Percentiles rank a stretch among this genome's conserved stretches.
phyloP scores from a whole-genome alignment of 106 monocot genomes.

The Platanthera guangdongensis region DNA sequence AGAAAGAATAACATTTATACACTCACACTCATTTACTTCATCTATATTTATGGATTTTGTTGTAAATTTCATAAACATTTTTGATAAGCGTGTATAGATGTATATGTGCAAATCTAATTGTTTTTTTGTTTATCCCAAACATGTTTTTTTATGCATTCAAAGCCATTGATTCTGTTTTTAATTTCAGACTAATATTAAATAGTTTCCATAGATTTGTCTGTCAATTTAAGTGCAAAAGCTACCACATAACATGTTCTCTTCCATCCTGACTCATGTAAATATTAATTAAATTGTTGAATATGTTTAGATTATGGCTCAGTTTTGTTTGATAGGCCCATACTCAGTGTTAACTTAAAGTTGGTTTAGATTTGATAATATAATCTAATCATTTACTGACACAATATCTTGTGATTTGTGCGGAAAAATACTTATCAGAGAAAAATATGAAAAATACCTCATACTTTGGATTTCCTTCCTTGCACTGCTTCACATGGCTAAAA shows the following conservation, averaged over 20 bases:
- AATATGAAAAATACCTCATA: not conserved
- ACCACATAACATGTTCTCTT: not conserved
- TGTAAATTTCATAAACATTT: not conserved
- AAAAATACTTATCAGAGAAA: not conserved
- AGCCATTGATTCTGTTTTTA: not conserved
- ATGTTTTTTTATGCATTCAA: not conserved
- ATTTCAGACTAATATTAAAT: not conserved
- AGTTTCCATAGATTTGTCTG: not conserved
- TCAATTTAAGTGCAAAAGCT: not conserved
- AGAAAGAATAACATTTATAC: no score
- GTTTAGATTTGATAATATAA: not conserved
- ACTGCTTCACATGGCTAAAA: no score
- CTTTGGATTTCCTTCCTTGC: not conserved
- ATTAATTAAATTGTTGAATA: not conserved
- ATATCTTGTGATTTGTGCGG: not conserved
- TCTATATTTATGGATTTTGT: no score
- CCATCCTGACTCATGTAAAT: not conserved
- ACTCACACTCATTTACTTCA: no score
- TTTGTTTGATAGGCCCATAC: not conserved
- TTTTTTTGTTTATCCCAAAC: not conserved
- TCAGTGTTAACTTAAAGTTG: not conserved
- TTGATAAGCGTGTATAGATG: not conserved
- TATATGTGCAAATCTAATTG: not conserved
- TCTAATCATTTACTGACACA: not conserved
- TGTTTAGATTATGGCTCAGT: not conserved